These are phyloP conservation scores for Lactarius deliciosus DNA, from an alignment of 768 basidiomycete genomes.

Conservation along the genomic window DNA sequence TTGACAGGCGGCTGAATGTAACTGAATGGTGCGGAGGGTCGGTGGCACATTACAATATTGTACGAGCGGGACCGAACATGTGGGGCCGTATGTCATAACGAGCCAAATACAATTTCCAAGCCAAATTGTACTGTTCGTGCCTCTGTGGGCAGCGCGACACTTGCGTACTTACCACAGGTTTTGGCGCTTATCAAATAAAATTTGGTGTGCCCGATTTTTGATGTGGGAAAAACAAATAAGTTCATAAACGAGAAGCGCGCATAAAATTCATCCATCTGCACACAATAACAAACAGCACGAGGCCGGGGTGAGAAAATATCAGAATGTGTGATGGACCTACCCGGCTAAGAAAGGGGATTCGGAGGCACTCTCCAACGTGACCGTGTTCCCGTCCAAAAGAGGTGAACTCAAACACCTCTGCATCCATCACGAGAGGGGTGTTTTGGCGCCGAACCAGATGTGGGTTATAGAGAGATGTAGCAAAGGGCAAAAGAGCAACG, in stretches of 20 bases:
- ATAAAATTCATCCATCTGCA: not conserved
- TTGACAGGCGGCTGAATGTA: not conserved
- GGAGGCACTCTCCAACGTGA: not conserved
- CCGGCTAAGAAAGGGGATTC: not conserved
- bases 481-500: not conserved
- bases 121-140: not conserved
- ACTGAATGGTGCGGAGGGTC: not conserved
- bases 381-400: slow-evolving; percentile 1
- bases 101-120: not conserved
- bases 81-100: slow-evolving; percentile 1
- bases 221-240: not conserved
- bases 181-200: not conserved
- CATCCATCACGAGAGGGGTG: not conserved
- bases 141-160: not conserved
- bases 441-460: not conserved
- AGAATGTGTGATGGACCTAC: not conserved
- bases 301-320: not conserved
- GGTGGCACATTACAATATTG: not conserved
- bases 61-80: slow-evolving; percentile 9
- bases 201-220: not conserved
- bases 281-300: slow-evolving; percentile 2
- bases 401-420: not conserved
- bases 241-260: not conserved
- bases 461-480: not conserved
- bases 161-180: not conserved